These are phyloP conservation scores for Ogataea siamensis DNA, from an alignment of 805 yeast genomes.

Conservation along the genomic window DNA sequence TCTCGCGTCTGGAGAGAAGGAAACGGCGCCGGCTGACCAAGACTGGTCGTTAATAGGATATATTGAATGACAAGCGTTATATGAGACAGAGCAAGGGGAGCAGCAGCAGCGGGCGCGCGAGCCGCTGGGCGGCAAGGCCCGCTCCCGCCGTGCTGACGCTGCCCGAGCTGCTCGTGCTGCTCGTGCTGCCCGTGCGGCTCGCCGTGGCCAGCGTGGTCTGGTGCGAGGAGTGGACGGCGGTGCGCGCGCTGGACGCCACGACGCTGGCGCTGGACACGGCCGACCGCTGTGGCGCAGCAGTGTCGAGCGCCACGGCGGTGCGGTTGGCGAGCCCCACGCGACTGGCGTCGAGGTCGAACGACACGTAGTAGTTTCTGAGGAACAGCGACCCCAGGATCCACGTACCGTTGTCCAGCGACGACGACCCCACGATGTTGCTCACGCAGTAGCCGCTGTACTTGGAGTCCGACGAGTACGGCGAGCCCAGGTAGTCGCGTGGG, in stretches of 20 bases:
- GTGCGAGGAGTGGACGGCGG: slow-evolving; percentile 1
- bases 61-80: slow-evolving; percentile 1
- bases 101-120: slow-evolving; percentile 3
- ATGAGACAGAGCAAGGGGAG: slow-evolving; percentile 1
- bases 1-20: slow-evolving; percentile 65
- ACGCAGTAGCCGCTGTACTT: slow-evolving; percentile 53
- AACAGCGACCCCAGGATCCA: slow-evolving; percentile 71
- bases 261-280: slow-evolving; percentile 1
- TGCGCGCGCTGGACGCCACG: too few relatives aligned
- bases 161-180: not conserved
- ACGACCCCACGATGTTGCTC: slow-evolving; percentile 61
- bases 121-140: not conserved
- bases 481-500: slow-evolving; percentile 48
- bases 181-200: not conserved
- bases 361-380: slow-evolving; percentile 51
- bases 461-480: slow-evolving; percentile 38
- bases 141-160: not conserved
- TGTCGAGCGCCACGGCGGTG: slow-evolving; percentile 29
- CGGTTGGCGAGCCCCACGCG: slow-evolving; percentile 54
- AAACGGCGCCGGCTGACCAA: slow-evolving; percentile 41
- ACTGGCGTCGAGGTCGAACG: slow-evolving; percentile 52
- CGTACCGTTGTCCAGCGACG: slow-evolving; percentile 35
- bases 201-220: not conserved
- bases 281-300: slow-evolving; percentile 1
- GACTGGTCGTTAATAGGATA: slow-evolving; percentile 5